Base-by-base conservation (phyloP, 2,329 filamentous ascomycete genomes). In the Fusarium ramigenum region DNA sequence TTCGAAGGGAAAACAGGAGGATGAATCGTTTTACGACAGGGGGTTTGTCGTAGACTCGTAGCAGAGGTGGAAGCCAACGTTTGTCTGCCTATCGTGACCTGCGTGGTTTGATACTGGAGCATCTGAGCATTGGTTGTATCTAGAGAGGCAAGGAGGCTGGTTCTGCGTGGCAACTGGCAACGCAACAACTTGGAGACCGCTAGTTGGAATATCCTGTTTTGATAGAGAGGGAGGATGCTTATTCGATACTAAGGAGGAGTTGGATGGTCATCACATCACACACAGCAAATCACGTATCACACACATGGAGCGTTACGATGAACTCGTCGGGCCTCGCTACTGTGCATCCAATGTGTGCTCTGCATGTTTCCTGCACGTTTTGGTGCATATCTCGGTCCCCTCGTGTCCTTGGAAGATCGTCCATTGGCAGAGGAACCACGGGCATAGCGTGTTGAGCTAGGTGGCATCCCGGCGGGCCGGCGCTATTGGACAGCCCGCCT, bases 401-500 rank as follows among this genome's bases (percentile, higher is more conserved):
- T 73, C 50, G 50, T 74, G 71, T 59, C 63, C 44, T 46, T 42
- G 66, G 56, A 23, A 40, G 70, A 65, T 69, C 57, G 46, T 66
- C 70, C 37, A 73, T 73, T 73, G 70, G 70, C 70, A 73, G 70
- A 73, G 70, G 64, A 73, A 73, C 70, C 70, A 71, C 67, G 25
- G 42, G 57, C 65, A 53, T 63, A 58, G 66, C 56, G 56, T 69
- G 64, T 42, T 49, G 50, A 61, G 70, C 69, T 77, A 72, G 69
- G 71, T 75, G 67, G 69, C 74, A 77, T 79, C 79, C 75, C 72
- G 73, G 78, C 72, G 56, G 50, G 63, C 74, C 62, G 69, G 74
- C 75, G 70, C 76, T 71, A 83, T 83, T 83, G 82, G 82, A 69
- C 74, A 79, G 75, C 73, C 42, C 74, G 74, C 72, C 47, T 77